A percentile compares a stretch with the other conserved stretches of the same genome.
Conservation (phyloP, 2,329 filamentous ascomycete genomes). For the Stylonectria norvegica region DNA sequence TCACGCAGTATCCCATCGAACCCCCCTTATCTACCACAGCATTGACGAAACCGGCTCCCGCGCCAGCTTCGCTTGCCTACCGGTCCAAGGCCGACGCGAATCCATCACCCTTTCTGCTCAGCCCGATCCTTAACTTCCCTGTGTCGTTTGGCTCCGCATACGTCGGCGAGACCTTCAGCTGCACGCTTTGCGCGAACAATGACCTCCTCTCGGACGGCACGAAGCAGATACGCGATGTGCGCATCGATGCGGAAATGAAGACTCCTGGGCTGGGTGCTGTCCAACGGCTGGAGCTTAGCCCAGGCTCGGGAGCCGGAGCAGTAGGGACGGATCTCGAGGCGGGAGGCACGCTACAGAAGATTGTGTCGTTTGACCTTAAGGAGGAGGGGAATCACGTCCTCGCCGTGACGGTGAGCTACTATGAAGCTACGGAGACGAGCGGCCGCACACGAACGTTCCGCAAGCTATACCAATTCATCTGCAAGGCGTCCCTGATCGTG, state of each 20-base stretch:
- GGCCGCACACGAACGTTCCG: constrained; percentile 79
- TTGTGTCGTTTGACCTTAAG: constrained; percentile 82
- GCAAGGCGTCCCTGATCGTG: constrained; percentile 84
- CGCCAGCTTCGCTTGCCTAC: constrained; percentile 72
- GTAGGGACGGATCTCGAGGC: constrained; percentile 49
- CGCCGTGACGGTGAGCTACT: constrained; percentile 90
- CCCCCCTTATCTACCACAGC: constrained; percentile 42
- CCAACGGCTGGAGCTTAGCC: constrained; percentile 62
- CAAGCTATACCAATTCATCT: constrained; percentile 95
- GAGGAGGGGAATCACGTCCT: constrained; percentile 94
- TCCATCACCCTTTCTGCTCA: constrained; percentile 55
- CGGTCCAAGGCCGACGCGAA: constrained; percentile 44
- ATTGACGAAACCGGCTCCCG: constrained; percentile 37
- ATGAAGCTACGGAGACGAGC: constrained; percentile 71
- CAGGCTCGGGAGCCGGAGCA: constrained; percentile 14
- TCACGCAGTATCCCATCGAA: constrained; percentile 64
- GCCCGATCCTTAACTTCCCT: constrained; percentile 74
- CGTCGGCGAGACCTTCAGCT: constrained; percentile 91
- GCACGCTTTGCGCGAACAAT: constrained; percentile 94
- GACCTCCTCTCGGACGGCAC: constrained; percentile 45
- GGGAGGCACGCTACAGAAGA: constrained; percentile 71
- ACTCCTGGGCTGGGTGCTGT: constrained; percentile 63
- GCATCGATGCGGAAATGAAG: constrained; percentile 91
- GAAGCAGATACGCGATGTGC: constrained; percentile 68
- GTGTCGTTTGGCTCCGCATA: constrained; percentile 92